phyloP scores from a whole-genome alignment of 331 rosid species.

The Rosa hybrid region DNA sequence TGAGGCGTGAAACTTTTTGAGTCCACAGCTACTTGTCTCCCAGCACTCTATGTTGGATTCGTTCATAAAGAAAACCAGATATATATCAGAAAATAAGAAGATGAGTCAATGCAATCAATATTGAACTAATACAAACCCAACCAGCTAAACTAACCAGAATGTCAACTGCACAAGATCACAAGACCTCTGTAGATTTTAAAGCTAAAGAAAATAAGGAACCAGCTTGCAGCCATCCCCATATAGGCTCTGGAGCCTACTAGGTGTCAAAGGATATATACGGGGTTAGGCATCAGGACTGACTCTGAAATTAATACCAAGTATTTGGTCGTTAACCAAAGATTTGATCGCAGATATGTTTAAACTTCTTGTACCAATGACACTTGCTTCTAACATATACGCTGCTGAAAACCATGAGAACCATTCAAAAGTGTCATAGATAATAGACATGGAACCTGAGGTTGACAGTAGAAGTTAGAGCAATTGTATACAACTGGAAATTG shows the following conservation, averaged over 20 bases:
- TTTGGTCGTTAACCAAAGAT: constrained; percentile 3
- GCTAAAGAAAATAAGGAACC: constrained; percentile 45
- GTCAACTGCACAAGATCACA: constrained; percentile 1
- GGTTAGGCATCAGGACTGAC: constrained; percentile 63
- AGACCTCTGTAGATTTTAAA: background rate
- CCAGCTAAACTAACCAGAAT: constrained; percentile 9
- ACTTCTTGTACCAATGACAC: background rate
- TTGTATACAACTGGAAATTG: background rate
- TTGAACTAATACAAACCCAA: constrained; percentile 2
- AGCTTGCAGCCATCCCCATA: constrained; percentile 81
- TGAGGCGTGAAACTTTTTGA: constrained; percentile 79
- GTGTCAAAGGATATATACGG: constrained; percentile 28
- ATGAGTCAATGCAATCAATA: background rate
- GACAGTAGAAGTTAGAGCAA: background rate
- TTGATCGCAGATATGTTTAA: background rate
- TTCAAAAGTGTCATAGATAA: background rate
- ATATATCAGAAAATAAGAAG: background rate
- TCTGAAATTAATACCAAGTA: constrained; percentile 40
- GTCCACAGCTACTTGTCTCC: constrained; percentile 84
- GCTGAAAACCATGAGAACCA: background rate
- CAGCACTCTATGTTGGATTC: constrained; percentile 88
- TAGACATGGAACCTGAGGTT: background rate
- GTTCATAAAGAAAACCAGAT: constrained; percentile 67
- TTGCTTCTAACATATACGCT: background rate
- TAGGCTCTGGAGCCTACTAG: constrained; percentile 67